phyloP scores from a whole-genome alignment of 1,284 basidiomycete genomes.

The Trichosporon coremiiforme region DNA sequence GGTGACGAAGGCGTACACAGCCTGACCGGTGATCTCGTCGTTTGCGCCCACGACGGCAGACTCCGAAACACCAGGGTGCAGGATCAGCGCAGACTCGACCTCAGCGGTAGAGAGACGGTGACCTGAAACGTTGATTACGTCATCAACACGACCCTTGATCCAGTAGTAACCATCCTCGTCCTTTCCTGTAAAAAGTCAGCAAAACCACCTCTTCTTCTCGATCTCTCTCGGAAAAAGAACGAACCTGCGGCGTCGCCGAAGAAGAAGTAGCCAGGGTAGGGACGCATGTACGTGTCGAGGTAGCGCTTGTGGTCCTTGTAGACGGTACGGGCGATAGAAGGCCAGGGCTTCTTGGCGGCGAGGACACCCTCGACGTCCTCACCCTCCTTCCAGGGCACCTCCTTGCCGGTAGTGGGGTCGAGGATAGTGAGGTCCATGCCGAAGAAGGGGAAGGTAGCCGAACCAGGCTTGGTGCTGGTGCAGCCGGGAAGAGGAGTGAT shows the following conservation, averaged over 20 bases:
- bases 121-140: conserved; percentile 69
- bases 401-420: conserved; percentile 67
- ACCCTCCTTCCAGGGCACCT: conserved; percentile 64
- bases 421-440: conserved; percentile 88
- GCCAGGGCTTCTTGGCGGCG: conserved; percentile 86
- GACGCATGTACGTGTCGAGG: conserved; percentile 89
- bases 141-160: conserved; percentile 96
- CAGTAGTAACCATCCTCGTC: conserved; percentile 97
- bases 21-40: conserved; percentile 76
- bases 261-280: conserved; percentile 68
- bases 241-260: conserved; percentile 94
- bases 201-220: no score
- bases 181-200: conserved; percentile 57
- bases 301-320: conserved; percentile 89
- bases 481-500: conserved; percentile 95
- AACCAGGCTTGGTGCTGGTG: conserved; percentile 92
- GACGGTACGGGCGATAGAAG: conserved; percentile 92
- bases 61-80: conserved; percentile 93
- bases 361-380: conserved; percentile 90
- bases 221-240: no score
- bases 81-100: conserved; percentile 92
- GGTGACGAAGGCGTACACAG: conserved; percentile 76
- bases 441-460: conserved; percentile 97
- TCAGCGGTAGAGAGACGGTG: conserved; percentile 97
- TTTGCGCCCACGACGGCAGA: conserved; percentile 88